These are phyloP conservation scores for Sporothrix phasma DNA, from an alignment of 2,329 filamentous ascomycete genomes.

Conservation along the genomic window DNA sequence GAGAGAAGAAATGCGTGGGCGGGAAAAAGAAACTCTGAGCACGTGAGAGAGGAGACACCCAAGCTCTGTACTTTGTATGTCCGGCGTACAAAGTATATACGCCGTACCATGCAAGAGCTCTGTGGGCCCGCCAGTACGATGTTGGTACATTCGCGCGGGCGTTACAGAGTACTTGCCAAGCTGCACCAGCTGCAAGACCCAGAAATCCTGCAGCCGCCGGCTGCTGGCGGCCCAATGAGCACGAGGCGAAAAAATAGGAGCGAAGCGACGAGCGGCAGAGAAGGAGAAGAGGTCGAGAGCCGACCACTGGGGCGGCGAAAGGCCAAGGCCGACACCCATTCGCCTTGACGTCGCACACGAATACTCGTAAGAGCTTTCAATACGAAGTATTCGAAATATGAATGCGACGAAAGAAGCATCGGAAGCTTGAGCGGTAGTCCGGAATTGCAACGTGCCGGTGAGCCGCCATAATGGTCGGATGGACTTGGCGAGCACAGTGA, in stretches of 20 bases:
- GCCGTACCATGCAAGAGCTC: constrained; percentile 1
- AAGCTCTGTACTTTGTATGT: neutral
- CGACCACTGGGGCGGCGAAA: neutral
- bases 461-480: too few relatives aligned
- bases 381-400: too few relatives aligned
- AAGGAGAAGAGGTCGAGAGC: neutral
- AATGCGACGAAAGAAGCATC: neutral
- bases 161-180: constrained; percentile 2
- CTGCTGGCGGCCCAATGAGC: constrained; percentile 3
- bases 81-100: too few relatives aligned
- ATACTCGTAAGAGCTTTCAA: too few relatives aligned
- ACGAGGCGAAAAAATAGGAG: neutral
- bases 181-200: neutral
- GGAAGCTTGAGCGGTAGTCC: neutral
- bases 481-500: too few relatives aligned
- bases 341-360: neutral
- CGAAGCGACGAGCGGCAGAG: neutral
- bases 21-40: neutral
- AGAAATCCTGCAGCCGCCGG: neutral
- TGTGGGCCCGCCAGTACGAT: neutral
- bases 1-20: too few relatives aligned
- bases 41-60: neutral
- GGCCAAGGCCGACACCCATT: neutral
- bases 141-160: neutral
- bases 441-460: neutral